Conservation (phyloP, 78 protist species). For the Parvularia atlantis region DNA sequence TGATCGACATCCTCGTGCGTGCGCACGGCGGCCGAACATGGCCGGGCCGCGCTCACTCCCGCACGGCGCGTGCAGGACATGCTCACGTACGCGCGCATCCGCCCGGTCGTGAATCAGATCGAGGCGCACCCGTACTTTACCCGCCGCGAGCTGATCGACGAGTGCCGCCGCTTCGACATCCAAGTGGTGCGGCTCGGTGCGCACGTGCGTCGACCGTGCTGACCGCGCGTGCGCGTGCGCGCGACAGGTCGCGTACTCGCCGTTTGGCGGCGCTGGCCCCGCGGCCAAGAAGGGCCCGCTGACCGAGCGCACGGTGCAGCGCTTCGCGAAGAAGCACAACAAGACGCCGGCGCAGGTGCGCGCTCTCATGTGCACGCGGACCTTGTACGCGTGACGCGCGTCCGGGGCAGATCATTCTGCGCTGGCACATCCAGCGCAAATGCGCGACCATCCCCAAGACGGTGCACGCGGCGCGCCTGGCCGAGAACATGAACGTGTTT, state of each 20-base stretch:
- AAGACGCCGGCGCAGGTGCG: slow-evolving; percentile 13
- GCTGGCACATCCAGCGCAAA: slow-evolving; percentile 22
- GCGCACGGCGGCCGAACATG: too few species aligned
- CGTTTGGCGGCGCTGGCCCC: slow-evolving; percentile 2
- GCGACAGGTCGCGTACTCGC: background rate
- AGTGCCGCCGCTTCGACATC: background rate
- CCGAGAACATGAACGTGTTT: slow-evolving; percentile 6
- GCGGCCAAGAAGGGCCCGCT: background rate
- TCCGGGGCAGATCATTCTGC: too few species aligned
- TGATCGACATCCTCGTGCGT: too few species aligned
- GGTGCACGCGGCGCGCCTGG: background rate
- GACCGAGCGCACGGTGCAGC: background rate
- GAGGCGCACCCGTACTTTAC: slow-evolving; percentile 66
- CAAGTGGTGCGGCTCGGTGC: too few species aligned
- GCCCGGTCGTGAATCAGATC: slow-evolving; percentile 56
- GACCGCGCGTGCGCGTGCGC: too few species aligned
- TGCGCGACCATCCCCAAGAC: slow-evolving; percentile 5
- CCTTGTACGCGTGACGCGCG: too few species aligned
- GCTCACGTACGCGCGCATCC: slow-evolving; percentile 23
- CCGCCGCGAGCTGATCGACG: slow-evolving; percentile 5
- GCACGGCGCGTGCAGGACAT: too few species aligned
- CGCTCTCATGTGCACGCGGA: too few species aligned
- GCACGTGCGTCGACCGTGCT: too few species aligned
- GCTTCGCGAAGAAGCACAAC: background rate
- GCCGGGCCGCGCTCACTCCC: too few species aligned